Evolutionary conservation across 202 grass and related monocot species (phyloP), one percentile per base, ranked within the genome.

Genomic region (Zoysia matrella): DNA sequence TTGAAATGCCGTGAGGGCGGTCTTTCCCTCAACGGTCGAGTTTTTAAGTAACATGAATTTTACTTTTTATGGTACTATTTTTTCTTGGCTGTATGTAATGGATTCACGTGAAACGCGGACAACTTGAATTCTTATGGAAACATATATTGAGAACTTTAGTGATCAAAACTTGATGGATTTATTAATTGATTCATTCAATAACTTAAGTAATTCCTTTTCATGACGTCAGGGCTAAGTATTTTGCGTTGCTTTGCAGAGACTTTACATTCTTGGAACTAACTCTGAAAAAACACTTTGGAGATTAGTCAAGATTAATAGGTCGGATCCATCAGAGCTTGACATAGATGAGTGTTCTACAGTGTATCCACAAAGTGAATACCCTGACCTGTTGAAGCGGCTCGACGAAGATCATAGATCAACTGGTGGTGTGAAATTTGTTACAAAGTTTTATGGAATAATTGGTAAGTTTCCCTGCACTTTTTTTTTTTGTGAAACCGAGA

Each of bases 351-450:
- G 92, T 88, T 87, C 84, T 76, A 88, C 77, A 30, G 84, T 90
- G 58, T 98, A 98, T 78, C 84, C 84, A 36, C 65, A 93, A 57
- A 76, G 51, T 36, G 90, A 87, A 90, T 88, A 81, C 60, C 60
- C 65, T 71, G 76, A 88, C 18, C 78, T 94, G 54, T 71, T 94
- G 82, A 76, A 84, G 64, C 69, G 47, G 78, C 82, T 98, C 40
- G 71, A 85, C 84, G 90, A 88, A 88, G 90, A 86, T 12, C 88
- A 94, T 62, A 83, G 30, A 52, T 69, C 74, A 69, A 90, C 85
- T 80, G 95, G 95, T 18, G 95, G 95, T 51, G 47, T 98, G 65
- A 98, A 95, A 67, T 95, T 93, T 91, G 90, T 98, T 53, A 88
- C 82, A 46, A 90, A 88, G 22, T 98, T 91, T 79, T 98, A 95